Evolutionary conservation across 2,329 filamentous ascomycete genomes (phyloP), one percentile per base, ranked within the genome.

Genomic region (Diaporthe sp.): DNA sequence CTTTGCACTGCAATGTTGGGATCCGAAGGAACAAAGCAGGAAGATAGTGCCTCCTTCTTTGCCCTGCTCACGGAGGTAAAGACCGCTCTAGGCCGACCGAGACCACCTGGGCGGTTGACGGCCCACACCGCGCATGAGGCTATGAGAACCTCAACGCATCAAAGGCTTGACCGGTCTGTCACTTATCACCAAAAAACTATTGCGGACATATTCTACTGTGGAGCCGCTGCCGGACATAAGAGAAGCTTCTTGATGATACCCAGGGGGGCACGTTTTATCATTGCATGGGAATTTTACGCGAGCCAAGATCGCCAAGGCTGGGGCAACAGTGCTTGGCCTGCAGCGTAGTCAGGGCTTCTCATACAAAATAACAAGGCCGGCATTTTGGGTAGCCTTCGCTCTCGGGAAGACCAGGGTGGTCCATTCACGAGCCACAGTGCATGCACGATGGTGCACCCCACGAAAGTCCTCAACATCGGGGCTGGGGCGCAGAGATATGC

Each of bases 291-390:
- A 12, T 38, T 52, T 25, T 28, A 67, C 33, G 61, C 61, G 61
- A 28, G 61, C 61, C 61, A 67, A 52, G 61, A 67, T 52, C 45
- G 61, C 61, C 61, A 67, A 67, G 61, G 61, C 61, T 47, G 42
- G 45, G 42, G 30, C 61, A 38, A 35, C 45, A 52, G 22, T 67
- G 61, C 61, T 67, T 67, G 61, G 61, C 61, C 30, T n/a, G 42
- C 61, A 67, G 19, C 28, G 42, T 67, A 67, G 45, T 67, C 61
- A 52, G 42, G 45, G 30, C 30, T 38, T 67, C 45, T 25, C 61
- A 17, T 19, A 45, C 61, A 67, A 67, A 52, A 52, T 52, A 35
- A 12, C 45, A 17, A n/a, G 45, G 22, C 45, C 45, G 4, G 13
- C 30, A 38, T 25, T 52, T 67, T 50, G 61, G 61, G 61, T 67